A percentile compares a stretch with the other conserved stretches of the same genome.
Conservation (phyloP, 441 rosid species). For the Jatropha podagrica region DNA sequence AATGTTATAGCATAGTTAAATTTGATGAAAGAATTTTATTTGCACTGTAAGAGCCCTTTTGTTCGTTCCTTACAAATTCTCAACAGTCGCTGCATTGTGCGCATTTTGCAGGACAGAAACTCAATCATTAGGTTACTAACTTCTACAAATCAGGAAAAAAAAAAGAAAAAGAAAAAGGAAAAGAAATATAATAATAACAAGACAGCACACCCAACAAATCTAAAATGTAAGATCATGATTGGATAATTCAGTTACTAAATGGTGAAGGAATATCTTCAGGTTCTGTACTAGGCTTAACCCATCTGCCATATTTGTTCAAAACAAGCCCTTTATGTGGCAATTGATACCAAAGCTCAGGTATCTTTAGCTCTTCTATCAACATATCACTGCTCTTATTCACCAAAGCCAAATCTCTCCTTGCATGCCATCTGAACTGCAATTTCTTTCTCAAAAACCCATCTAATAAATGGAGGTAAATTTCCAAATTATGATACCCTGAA, state of each 20-base stretch:
- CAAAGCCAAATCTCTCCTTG: constrained; percentile 65
- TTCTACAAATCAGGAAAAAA: not conserved
- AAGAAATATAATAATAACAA: not conserved
- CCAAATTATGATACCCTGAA: constrained; percentile 47
- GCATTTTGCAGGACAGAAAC: not conserved
- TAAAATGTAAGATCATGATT: not conserved
- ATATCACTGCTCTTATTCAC: constrained; percentile 67
- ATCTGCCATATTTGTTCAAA: constrained; percentile 56
- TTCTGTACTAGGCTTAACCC: constrained; percentile 49
- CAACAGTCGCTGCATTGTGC: not conserved
- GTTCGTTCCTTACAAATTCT: not conserved
- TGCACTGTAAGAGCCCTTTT: too few relatives aligned
- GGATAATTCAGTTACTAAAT: constrained; percentile 15
- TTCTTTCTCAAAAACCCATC: constrained; percentile 58
- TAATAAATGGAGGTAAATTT: constrained; percentile 61
- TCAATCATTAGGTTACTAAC: not conserved
- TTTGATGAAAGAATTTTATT: not conserved
- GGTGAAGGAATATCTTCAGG: constrained; percentile 64
- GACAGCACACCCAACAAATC: not conserved
- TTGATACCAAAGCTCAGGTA: constrained; percentile 66
- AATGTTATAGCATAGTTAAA: not conserved
- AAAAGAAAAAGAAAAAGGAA: too few relatives aligned
- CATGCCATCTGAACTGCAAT: constrained; percentile 49
- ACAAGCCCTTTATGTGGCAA: constrained; percentile 66
- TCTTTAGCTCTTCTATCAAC: constrained; percentile 59